phyloP scores from a whole-genome alignment of 179 eudicot genomes.

The Nepenthes alata region DNA sequence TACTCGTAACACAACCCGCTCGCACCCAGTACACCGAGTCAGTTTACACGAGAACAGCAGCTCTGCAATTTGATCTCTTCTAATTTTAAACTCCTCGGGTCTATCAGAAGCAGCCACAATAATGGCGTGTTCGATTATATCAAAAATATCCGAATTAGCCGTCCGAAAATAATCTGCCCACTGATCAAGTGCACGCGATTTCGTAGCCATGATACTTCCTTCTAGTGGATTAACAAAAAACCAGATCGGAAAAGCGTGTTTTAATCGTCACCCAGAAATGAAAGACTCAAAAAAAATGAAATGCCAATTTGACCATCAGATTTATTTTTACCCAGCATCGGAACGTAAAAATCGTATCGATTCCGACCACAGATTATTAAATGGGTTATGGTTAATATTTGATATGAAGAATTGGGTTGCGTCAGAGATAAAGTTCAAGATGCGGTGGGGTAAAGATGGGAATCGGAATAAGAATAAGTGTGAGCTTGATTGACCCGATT shows the following conservation, averaged over 20 bases:
- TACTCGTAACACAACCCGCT: constrained; percentile 45
- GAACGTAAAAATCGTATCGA: background rate
- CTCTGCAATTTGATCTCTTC: constrained; percentile 63
- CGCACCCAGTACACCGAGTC: constrained; percentile 52
- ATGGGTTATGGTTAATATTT: background rate
- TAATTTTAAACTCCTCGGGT: constrained; percentile 51
- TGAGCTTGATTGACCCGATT: background rate
- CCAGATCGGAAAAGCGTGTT: constrained; percentile 17
- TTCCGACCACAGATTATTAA: constrained; percentile 8
- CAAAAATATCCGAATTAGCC: constrained; percentile 60
- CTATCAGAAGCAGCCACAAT: constrained; percentile 80
- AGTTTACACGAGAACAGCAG: constrained; percentile 41
- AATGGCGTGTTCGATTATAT: constrained; percentile 61
- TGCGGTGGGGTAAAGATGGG: constrained; percentile 4
- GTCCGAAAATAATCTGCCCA: constrained; percentile 67
- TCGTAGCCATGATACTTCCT: constrained; percentile 14
- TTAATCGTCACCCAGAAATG: constrained; percentile 27
- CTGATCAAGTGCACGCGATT: constrained; percentile 26
- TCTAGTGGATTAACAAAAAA: background rate
- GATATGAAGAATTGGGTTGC: background rate
- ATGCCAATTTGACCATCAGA: constrained; percentile 1
- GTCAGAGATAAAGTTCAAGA: constrained; percentile 5
- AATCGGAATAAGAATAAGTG: constrained; percentile 15
- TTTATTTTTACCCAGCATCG: background rate
- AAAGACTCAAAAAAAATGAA: constrained; percentile 7